Evolutionary conservation across 495 filamentous ascomycete genomes (phyloP), one percentile per base, ranked within the genome.

Genomic region (Pseudomonodictys pantanalensis): DNA sequence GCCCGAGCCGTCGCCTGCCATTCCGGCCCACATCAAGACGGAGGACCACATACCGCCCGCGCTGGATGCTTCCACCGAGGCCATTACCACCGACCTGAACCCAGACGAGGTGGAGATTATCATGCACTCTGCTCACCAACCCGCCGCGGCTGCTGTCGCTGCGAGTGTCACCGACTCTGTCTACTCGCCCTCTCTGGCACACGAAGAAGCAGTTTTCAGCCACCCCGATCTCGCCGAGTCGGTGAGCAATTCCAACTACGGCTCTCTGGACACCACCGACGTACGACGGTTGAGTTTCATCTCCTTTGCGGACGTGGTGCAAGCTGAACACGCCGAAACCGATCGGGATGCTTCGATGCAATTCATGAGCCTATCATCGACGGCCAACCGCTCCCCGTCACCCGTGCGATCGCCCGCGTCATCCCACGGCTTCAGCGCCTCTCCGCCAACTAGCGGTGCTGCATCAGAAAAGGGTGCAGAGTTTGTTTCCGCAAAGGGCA

Each of bases 261-360:
- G 84, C 35, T 81, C 81, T 47, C 75, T 89, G 47, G 89, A 92
- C 69, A 81, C 79, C 12, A 79, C 81, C 30, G 91, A 95, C 72
- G 81, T 90, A n/a, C 81, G 89, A 23, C 82, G 91, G 11, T 75
- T 96, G 47, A 89, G 85, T 72, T 96, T 96, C 75, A 95, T 96
- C 70, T 92, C 89, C 15, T 96, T 96, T 69, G 90, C 92, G 26
- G 91, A 96, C 67, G 89, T 96, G 10, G 90, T 96, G n/a, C 89
- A 93, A 69, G 81, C 87, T 23, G 91, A 96, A 69, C 91, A 95
- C 67, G 84, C 79, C 38, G 79, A 80, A 44, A 78, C 76, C 28
- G 79, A 76, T 51, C 76, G 84, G 68, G 84, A 89, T 52, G 80
- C n/a, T n/a, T n/a, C 79, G 35, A 77, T 85, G 49, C 81, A 87